Evolutionary conservation across 2,329 filamentous ascomycete genomes (phyloP).

Genomic region (Cercospora sojina): DNA sequence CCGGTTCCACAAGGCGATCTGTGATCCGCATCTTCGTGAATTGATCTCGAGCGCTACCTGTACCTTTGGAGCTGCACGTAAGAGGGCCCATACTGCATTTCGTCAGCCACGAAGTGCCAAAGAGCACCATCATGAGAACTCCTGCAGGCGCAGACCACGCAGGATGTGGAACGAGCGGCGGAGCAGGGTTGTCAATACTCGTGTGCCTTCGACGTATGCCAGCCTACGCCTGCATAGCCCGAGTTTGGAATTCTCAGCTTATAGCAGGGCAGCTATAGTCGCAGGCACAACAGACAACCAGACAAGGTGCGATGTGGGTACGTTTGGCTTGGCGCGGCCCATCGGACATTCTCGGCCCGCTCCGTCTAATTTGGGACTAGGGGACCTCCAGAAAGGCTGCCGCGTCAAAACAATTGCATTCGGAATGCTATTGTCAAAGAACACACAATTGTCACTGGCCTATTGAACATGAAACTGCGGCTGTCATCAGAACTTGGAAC

Average conservation of each 20-base stretch:
- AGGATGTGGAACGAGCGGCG: not conserved
- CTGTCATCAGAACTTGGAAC: not conserved
- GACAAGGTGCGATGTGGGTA: not conserved
- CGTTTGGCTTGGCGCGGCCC: not conserved
- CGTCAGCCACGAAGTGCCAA: not conserved
- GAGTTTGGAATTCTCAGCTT: not conserved
- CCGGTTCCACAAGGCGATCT: not conserved
- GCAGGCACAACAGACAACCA: not conserved
- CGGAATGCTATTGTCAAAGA: conserved; percentile 9
- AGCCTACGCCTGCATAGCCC: not conserved
- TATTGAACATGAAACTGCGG: not conserved
- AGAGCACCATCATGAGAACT: not conserved
- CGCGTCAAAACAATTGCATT: conserved; percentile 5
- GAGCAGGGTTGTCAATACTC: not conserved
- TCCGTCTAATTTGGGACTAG: not conserved
- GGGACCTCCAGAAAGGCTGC: not conserved
- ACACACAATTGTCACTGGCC: not conserved
- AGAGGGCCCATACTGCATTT: not conserved
- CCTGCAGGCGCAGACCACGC: not conserved
- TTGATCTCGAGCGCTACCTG: not conserved
- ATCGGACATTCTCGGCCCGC: not conserved
- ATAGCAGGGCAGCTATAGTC: not conserved
- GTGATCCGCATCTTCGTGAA: not conserved
- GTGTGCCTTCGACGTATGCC: not conserved
- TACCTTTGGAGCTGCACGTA: not conserved